Evolutionary conservation across 1,284 basidiomycete species (phyloP).

Genomic region (Xerocomus minutiporus): DNA sequence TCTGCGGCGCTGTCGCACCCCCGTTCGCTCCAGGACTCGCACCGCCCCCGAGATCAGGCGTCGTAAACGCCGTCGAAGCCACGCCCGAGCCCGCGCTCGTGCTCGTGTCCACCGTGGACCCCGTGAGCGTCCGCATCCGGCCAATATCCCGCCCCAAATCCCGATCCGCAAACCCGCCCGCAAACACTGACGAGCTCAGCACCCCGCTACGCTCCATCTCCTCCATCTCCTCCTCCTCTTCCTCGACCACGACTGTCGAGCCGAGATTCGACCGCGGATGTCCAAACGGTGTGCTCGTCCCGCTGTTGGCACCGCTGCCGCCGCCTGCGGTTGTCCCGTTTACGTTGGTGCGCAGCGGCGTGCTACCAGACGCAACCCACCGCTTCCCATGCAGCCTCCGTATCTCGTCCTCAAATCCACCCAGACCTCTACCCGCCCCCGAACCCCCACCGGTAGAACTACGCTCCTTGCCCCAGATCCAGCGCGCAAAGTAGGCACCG

Average conservation of each 20-base stretch:
- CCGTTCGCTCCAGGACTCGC: constrained; percentile 24
- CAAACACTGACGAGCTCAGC: constrained; percentile 31
- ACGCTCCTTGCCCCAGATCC: constrained; percentile 74
- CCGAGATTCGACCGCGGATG: constrained; percentile 53
- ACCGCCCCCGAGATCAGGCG: constrained; percentile 50
- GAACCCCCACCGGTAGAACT: constrained; percentile 31
- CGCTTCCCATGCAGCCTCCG: constrained; percentile 61
- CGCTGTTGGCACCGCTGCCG: constrained; percentile 45
- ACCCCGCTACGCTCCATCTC: constrained; percentile 43
- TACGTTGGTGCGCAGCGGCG: constrained; percentile 53
- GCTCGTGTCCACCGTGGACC: constrained; percentile 46
- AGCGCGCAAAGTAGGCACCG: constrained; percentile 69
- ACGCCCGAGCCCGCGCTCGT: constrained; percentile 33
- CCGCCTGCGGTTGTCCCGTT: constrained; percentile 34
- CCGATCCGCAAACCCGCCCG: constrained; percentile 35
- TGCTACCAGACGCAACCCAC: constrained; percentile 60
- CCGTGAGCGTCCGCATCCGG: constrained; percentile 44
- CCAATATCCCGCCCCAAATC: constrained; percentile 35
- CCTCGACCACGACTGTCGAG: constrained; percentile 60
- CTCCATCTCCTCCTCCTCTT: constrained; percentile 67
- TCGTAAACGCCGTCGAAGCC: constrained; percentile 58
- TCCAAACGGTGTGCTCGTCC: constrained; percentile 60
- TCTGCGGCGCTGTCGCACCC: constrained; percentile 20
- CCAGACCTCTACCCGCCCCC: constrained; percentile 40
- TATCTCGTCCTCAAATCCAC: constrained; percentile 75